A percentile compares a stretch with the other conserved stretches of the same genome.
Evolutionary conservation across 106 monocot genomes (phyloP).

Genomic region (Agapanthus africanus): DNA sequence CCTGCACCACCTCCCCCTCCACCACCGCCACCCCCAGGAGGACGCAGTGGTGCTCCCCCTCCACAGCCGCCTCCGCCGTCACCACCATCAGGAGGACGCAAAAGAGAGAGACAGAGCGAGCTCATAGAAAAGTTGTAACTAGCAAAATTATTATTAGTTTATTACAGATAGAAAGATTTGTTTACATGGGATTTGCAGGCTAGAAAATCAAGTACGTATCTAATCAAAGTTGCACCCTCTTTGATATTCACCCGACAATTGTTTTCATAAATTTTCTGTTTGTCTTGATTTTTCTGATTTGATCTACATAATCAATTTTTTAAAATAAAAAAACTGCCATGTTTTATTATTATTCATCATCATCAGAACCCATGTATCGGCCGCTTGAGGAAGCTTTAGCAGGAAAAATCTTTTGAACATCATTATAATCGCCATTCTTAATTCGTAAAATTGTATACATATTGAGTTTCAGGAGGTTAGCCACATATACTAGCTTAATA

Average conservation of each 20-base stretch:
- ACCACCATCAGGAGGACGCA: constrained; percentile 17
- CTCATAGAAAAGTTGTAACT: background rate
- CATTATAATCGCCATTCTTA: background rate
- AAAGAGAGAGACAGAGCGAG: background rate
- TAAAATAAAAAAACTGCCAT: too few species aligned
- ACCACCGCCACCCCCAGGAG: constrained; percentile 6
- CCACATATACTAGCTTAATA: background rate
- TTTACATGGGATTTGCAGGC: too few species aligned
- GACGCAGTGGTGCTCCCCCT: constrained; percentile 32
- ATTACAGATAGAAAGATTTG: too few species aligned
- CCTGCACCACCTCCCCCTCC: constrained; percentile 4
- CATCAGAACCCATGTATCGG: background rate
- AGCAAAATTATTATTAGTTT: background rate
- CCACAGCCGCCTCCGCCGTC: constrained; percentile 14
- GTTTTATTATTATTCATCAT: too few species aligned
- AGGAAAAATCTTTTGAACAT: background rate
- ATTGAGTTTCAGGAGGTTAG: background rate
- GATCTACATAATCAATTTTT: too few species aligned
- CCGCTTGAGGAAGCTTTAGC: background rate
- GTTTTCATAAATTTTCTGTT: too few species aligned
- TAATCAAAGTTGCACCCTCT: too few species aligned
- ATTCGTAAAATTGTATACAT: background rate
- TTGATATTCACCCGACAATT: too few species aligned
- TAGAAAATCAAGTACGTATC: too few species aligned
- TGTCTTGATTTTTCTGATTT: too few species aligned